A percentile compares a stretch with the other conserved stretches of the same genome.
Evolutionary conservation across 306 rosid species (phyloP).

Genomic region (Albizia julibrissin): DNA sequence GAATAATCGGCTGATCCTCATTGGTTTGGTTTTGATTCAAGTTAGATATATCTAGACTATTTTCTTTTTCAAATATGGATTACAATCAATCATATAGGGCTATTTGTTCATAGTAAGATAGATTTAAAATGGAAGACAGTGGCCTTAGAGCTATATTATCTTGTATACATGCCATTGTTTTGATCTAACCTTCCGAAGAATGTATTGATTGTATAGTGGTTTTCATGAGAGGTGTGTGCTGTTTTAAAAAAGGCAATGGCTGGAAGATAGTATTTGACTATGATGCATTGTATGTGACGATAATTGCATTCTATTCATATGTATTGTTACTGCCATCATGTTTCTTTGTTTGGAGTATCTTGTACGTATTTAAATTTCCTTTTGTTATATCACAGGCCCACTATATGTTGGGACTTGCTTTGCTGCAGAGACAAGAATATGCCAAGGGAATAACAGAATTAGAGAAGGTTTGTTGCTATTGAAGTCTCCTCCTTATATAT

Average conservation of each 20-base stretch:
- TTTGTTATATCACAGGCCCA: conserved; percentile 66
- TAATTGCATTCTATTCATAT: conserved; percentile 5
- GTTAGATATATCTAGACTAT: background rate
- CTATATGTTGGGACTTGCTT: conserved; percentile 89
- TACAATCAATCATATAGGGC: background rate
- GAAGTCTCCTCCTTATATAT: background rate
- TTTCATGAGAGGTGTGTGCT: conserved; percentile 10
- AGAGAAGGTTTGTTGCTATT: conserved; percentile 65
- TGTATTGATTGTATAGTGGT: conserved; percentile 7
- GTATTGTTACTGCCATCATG: background rate
- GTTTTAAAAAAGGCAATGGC: background rate
- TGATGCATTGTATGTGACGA: conserved; percentile 16
- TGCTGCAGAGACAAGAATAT: conserved; percentile 60
- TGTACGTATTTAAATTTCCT: conserved; percentile 19
- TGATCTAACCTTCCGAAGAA: background rate
- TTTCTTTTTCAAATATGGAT: background rate
- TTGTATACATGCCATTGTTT: background rate
- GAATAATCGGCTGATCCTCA: background rate
- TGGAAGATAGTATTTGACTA: conserved; percentile 1
- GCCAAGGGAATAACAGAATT: conserved; percentile 69
- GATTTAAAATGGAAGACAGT: background rate
- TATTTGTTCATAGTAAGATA: background rate
- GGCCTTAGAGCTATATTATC: background rate
- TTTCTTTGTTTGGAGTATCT: conserved; percentile 22
- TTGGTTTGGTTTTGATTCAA: background rate